Base-by-base conservation (phyloP, 805 yeast genomes). In the Zygosaccharomyces kombuchaensis region DNA sequence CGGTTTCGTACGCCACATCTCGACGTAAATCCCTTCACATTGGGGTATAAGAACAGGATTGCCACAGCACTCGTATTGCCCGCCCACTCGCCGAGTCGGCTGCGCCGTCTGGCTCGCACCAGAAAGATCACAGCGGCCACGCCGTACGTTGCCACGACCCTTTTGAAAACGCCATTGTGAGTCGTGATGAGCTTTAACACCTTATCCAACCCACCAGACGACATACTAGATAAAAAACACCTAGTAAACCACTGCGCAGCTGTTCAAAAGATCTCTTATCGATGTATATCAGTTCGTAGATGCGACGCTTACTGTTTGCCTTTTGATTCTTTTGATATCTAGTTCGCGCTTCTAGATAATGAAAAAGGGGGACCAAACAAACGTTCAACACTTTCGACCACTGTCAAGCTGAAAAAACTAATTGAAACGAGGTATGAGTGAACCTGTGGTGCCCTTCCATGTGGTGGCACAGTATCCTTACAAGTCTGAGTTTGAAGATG, bases 401-500 rank as follows among this genome's bases (percentile, higher is more conserved):
- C 27, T 9, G 25, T 2, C 22, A 50, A 55, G n/a, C 32, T 10
- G 14, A 29, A 10, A 29, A n/a, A 29, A 13, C 14, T 2, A 0
- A 59, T 62, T 13, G 52, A 57, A 6, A 53, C 55, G 6, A 27
- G 34, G 12, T 10, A 62, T 63, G 66, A 45, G 55, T 38, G 62
- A 57, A 38, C 60, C 58, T 9, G 36, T 48, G 9, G 61, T 68
- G 29, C 93, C 95, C 13, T 87, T 86, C 67, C 69, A 71, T 55
- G 91, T 83, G 2, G 73, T 73, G 57, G 85, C 96, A 3, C 61
- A 83, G 31, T 85, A 72, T 58, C 84, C 82, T 40, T 87, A 85
- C 67, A 60, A 66, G 32, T 77, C 84, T 4, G 87, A 82, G 43
- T 87, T 80, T 52, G 87, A 81, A 22, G 98, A 93, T 62, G 99